Conservation (phyloP, 1,139 yeast species). For the Barnettozyma hawaiiensis region DNA sequence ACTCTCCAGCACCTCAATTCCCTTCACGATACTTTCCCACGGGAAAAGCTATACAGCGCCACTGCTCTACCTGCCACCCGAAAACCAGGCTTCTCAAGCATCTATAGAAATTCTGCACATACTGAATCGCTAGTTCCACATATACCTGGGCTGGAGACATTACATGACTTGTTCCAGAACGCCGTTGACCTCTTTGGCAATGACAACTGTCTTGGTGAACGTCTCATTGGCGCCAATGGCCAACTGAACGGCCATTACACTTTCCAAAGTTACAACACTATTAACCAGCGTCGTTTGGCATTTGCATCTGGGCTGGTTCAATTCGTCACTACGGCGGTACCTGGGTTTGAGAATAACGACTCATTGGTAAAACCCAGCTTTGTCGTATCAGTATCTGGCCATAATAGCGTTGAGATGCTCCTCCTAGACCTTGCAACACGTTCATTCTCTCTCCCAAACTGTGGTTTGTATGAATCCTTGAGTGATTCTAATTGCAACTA, state of each 20-base stretch:
- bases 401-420: constrained; percentile 21
- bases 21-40: constrained; percentile 33
- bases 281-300: constrained; percentile 31
- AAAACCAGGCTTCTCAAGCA: constrained; percentile 16
- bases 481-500: constrained; percentile 34
- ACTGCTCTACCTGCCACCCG: constrained; percentile 41
- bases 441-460: constrained; percentile 33
- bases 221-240: constrained; percentile 33
- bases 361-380: constrained; percentile 21
- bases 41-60: constrained; percentile 39
- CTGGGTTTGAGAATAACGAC: constrained; percentile 2
- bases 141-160: constrained; percentile 35
- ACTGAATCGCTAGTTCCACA: constrained; percentile 35
- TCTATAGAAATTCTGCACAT: constrained; percentile 38
- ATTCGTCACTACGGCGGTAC: constrained; percentile 29
- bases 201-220: constrained; percentile 34
- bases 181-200: constrained; percentile 29
- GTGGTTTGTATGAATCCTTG: constrained; percentile 39
- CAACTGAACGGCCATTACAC: constrained; percentile 38
- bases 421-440: constrained; percentile 36
- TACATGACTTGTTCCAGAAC: constrained; percentile 34
- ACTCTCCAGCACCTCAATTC: constrained; percentile 5
- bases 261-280: constrained; percentile 34
- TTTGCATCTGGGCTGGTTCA: constrained; percentile 46
- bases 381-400: constrained; percentile 19